These are phyloP conservation scores for Boletus reticuloceps DNA, from an alignment of 768 basidiomycete species.

Conservation along the genomic window DNA sequence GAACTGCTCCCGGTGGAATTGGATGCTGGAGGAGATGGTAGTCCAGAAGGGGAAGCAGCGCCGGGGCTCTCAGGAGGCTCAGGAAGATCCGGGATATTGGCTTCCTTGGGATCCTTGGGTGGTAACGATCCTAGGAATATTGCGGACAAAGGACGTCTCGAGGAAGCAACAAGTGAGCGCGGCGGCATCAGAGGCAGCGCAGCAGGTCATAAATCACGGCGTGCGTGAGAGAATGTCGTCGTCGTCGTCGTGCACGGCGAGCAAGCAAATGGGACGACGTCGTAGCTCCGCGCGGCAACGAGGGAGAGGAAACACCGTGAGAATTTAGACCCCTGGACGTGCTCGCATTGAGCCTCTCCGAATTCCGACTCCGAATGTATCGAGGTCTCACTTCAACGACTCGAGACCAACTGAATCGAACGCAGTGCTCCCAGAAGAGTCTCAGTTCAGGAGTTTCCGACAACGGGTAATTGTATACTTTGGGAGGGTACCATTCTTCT, in stretches of 20 bases:
- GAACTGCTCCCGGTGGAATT: constrained; percentile 84
- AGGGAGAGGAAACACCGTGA: constrained; percentile 25
- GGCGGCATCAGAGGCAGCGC: constrained; percentile 44
- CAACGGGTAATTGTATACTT: neutral
- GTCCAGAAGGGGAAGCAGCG: constrained; percentile 55
- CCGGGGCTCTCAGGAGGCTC: constrained; percentile 64
- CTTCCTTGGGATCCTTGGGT: constrained; percentile 37
- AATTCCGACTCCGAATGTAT: constrained; percentile 21
- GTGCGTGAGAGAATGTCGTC: constrained; percentile 8
- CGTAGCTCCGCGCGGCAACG: constrained; percentile 11
- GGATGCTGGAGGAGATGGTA: constrained; percentile 83
- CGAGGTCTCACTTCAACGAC: no score
- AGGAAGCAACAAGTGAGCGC: constrained; percentile 40
- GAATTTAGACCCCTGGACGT: constrained; percentile 10
- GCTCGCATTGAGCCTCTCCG: constrained; percentile 5
- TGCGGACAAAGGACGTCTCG: constrained; percentile 58
- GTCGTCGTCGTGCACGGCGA: constrained; percentile 30
- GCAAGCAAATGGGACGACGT: constrained; percentile 18
- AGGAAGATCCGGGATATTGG: constrained; percentile 61
- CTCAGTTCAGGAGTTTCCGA: neutral
- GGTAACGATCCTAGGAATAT: constrained; percentile 52
- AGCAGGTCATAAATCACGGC: constrained; percentile 29
- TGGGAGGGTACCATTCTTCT: neutral
- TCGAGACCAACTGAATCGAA: no score
- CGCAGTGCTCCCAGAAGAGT: no score